Conservation (phyloP, 2,329 filamentous ascomycete genomes). For the Aspergillus pseudoglaucus region DNA sequence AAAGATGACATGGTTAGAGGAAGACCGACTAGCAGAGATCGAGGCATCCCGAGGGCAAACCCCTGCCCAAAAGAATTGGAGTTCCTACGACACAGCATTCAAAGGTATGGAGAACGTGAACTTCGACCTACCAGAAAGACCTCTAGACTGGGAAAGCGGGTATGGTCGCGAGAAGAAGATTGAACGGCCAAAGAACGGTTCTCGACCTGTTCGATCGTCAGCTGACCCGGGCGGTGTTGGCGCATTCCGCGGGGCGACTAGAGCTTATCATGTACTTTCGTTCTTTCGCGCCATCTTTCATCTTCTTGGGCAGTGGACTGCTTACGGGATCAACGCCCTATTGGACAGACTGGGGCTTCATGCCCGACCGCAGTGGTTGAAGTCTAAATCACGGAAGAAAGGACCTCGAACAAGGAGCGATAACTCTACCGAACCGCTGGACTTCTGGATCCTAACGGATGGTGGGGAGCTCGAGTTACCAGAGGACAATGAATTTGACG, state of each 20-base stretch:
- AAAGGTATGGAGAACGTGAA: slow-evolving; percentile 26
- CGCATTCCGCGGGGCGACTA: slow-evolving; percentile 67
- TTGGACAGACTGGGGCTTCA: slow-evolving; percentile 56
- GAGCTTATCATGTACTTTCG: slow-evolving; percentile 67
- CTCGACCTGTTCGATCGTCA: slow-evolving; percentile 30
- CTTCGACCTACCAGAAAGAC: slow-evolving; percentile 29
- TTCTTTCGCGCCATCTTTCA: slow-evolving; percentile 70
- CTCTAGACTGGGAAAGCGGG: slow-evolving; percentile 38
- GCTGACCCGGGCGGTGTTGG: slow-evolving; percentile 60
- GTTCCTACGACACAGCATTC: slow-evolving; percentile 15
- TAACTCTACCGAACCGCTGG: slow-evolving; percentile 26
- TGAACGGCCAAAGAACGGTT: slow-evolving; percentile 30
- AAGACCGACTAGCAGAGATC: slow-evolving; percentile 73
- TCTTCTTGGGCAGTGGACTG: slow-evolving; percentile 55
- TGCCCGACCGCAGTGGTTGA: slow-evolving; percentile 59
- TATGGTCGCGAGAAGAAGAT: slow-evolving; percentile 42
- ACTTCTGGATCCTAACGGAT: slow-evolving; percentile 50
- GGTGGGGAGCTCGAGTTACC: slow-evolving; percentile 52
- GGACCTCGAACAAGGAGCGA: slow-evolving; percentile 8
- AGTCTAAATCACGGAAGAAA: slow-evolving; percentile 23
- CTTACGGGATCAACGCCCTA: slow-evolving; percentile 48
- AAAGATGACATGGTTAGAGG: slow-evolving; percentile 83
- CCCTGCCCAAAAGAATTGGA: slow-evolving; percentile 9
- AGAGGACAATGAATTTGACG: slow-evolving; percentile 62
- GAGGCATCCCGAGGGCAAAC: slow-evolving; percentile 43